Evolutionary conservation across 2,329 filamentous ascomycete species (phyloP).

Genomic region (Sporothrix schenckii): DNA sequence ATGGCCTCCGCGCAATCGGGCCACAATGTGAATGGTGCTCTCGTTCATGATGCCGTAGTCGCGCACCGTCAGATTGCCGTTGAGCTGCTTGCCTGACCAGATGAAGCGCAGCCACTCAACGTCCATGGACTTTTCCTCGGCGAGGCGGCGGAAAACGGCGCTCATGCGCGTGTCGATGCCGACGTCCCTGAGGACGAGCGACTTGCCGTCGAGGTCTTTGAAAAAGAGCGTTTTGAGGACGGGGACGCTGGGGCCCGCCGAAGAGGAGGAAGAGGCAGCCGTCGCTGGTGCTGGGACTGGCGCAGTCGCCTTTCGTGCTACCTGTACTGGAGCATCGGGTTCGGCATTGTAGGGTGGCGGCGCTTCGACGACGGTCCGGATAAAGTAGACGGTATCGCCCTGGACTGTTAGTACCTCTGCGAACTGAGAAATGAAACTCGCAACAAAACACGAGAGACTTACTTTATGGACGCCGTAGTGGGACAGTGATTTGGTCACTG

Average conservation of each 20-base stretch:
- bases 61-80: conserved; percentile 17
- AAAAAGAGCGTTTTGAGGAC: conserved; percentile 26
- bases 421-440: no score
- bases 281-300: no score
- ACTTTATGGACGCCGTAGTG: conserved; percentile 1
- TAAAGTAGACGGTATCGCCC: conserved; percentile 30
- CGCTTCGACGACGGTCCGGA: conserved; percentile 23
- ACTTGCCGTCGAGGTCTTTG: conserved; percentile 23
- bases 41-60: conserved; percentile 31
- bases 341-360: conserved; percentile 16
- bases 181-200: conserved; percentile 3
- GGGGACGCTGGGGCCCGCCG: neutral
- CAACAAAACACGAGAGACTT: neutral
- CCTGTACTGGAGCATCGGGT: neutral
- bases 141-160: conserved; percentile 14
- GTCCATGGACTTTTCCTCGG: conserved; percentile 23
- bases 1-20: conserved; percentile 9
- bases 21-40: conserved; percentile 30
- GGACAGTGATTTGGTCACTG: neutral
- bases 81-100: conserved; percentile 28
- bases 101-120: conserved; percentile 27
- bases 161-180: neutral
- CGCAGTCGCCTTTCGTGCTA: no score
- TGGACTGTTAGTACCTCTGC: neutral
- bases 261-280: neutral